A percentile compares a stretch with the other conserved stretches of the same genome.
These are phyloP conservation scores for Platanthera guangdongensis DNA, from an alignment of 106 monocot genomes.

Conservation along the genomic window DNA sequence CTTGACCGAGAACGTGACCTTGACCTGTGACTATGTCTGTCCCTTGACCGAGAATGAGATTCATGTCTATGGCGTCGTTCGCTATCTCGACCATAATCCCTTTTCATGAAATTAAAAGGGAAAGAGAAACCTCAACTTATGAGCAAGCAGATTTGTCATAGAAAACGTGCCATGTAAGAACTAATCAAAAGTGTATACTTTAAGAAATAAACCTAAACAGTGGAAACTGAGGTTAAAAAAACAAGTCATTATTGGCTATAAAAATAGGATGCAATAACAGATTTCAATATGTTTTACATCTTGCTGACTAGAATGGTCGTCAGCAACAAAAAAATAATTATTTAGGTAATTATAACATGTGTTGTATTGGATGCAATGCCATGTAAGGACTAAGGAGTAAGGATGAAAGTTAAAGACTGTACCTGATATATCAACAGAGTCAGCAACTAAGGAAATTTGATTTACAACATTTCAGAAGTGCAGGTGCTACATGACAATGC, in stretches of 20 bases:
- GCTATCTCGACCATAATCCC: slow-evolving; percentile 54
- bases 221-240: background rate
- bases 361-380: no score
- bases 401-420: no score
- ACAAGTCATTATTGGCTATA: background rate
- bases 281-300: no score
- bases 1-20: slow-evolving; percentile 56
- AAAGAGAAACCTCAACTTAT: background rate
- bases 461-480: no score
- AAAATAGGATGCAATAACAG: background rate
- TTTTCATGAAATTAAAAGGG: background rate
- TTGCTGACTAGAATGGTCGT: no score
- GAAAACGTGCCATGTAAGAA: background rate
- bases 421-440: no score
- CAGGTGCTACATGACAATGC: no score
- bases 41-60: slow-evolving; percentile 46
- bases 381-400: no score
- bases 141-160: background rate
- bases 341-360: no score
- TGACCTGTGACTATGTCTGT: slow-evolving; percentile 52
- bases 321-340: no score
- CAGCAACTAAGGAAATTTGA: no score
- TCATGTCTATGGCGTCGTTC: slow-evolving; percentile 41
- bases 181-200: background rate
- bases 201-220: background rate